Evolutionary conservation across 768 basidiomycete species (phyloP).

Genomic region (Austroboletus eburneus): DNA sequence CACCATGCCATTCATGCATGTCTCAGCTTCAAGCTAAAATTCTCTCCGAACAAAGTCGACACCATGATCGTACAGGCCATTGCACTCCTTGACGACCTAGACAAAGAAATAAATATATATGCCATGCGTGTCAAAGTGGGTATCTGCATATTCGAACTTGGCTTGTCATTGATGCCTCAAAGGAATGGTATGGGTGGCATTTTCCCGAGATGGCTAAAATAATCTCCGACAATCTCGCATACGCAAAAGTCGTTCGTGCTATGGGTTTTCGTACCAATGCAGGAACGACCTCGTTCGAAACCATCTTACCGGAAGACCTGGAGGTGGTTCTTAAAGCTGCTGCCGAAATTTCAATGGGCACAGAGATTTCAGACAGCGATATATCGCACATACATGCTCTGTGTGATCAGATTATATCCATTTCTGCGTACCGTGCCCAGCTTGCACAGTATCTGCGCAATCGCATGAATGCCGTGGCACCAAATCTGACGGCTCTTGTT

Average conservation of each 20-base stretch:
- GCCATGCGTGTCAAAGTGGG: slow-evolving; percentile 96
- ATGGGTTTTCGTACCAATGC: slow-evolving; percentile 99
- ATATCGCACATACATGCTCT: slow-evolving; percentile 95
- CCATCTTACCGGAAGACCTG: slow-evolving; percentile 94
- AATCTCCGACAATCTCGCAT: slow-evolving; percentile 93
- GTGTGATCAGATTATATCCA: slow-evolving; percentile 97
- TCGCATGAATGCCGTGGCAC: slow-evolving; percentile 97
- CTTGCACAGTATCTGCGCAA: slow-evolving; percentile 95
- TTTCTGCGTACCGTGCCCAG: slow-evolving; percentile 91
- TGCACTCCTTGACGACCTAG: slow-evolving; percentile 93
- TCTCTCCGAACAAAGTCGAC: slow-evolving; percentile 99
- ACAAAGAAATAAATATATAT: slow-evolving; percentile 99
- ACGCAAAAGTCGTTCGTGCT: slow-evolving; percentile 86
- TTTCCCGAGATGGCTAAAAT: slow-evolving; percentile 99
- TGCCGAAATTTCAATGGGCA: slow-evolving; percentile 98
- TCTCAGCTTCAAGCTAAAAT: slow-evolving; percentile 93
- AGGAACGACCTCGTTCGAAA: slow-evolving; percentile 75
- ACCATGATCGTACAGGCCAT: slow-evolving; percentile 99
- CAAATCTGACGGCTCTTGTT: slow-evolving; percentile 86
- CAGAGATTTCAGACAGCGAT: slow-evolving; percentile 96
- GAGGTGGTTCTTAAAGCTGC: slow-evolving; percentile 93
- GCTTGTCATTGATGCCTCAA: slow-evolving; percentile 4
- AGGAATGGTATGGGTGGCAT: slow-evolving; percentile 99
- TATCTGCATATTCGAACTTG: background rate
- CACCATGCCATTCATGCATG: slow-evolving; percentile 5